Evolutionary conservation across 1,284 basidiomycete species (phyloP).

Genomic region (Mixia osmundae): DNA sequence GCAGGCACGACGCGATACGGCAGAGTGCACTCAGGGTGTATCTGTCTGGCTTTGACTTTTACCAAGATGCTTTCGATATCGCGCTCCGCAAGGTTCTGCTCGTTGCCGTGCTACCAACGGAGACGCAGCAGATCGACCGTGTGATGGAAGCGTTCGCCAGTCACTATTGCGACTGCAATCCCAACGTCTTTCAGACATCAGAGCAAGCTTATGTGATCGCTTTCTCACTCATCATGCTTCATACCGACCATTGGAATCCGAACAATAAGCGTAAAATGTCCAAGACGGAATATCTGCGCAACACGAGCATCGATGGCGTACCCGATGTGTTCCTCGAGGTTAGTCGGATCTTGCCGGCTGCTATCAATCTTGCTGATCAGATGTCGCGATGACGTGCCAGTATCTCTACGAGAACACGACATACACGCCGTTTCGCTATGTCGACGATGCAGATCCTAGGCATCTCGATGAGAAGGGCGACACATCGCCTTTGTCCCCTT

Average conservation of each 20-base stretch:
- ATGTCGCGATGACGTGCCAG: conserved; percentile 24
- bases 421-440: conserved; percentile 82
- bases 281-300: conserved; percentile 74
- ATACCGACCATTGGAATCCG: conserved; percentile 94
- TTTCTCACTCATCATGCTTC: conserved; percentile 91
- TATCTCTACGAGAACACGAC: conserved; percentile 93
- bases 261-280: conserved; percentile 91
- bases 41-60: conserved; percentile 58
- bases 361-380: neutral
- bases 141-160: conserved; percentile 86
- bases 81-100: conserved; percentile 75
- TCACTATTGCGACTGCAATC: conserved; percentile 65
- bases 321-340: conserved; percentile 65
- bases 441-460: conserved; percentile 44
- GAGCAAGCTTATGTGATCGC: conserved; percentile 92
- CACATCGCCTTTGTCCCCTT: neutral
- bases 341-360: conserved; percentile 15
- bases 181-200: conserved; percentile 40
- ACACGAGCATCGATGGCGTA: conserved; percentile 69
- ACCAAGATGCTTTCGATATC: conserved; percentile 59
- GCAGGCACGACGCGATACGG: conserved; percentile 49
- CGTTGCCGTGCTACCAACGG: conserved; percentile 69
- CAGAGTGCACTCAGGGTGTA: conserved; percentile 43
- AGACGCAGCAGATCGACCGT: conserved; percentile 96
- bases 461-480: neutral